These are phyloP conservation scores for Fusarium staphyleae DNA, from an alignment of 2,329 filamentous ascomycete species.

Conservation along the genomic window DNA sequence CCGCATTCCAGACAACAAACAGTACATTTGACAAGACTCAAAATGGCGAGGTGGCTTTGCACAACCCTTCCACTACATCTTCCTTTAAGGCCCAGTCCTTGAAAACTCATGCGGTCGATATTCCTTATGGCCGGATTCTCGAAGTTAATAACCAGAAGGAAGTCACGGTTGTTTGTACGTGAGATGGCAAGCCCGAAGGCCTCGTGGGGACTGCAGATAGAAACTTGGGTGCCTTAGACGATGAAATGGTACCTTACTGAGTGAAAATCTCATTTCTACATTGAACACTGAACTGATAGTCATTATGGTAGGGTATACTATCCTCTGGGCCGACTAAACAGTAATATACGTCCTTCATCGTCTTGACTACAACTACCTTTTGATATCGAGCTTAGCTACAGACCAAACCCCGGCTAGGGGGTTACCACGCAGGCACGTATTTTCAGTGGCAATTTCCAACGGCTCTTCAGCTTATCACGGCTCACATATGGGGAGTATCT, in stretches of 20 bases:
- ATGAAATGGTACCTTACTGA: conserved; percentile 48
- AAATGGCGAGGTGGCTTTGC: conserved; percentile 51
- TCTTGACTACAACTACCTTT: too few relatives aligned
- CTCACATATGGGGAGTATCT: too few relatives aligned
- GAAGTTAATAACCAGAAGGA: conserved; percentile 43
- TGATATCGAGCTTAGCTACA: too few relatives aligned
- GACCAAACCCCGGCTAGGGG: too few relatives aligned
- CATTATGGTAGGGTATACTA: conserved; percentile 45
- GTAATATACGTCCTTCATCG: too few relatives aligned
- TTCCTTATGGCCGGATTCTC: conserved; percentile 51
- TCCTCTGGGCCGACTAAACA: too few relatives aligned
- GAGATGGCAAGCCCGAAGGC: conserved; percentile 53
- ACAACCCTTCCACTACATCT: conserved; percentile 47
- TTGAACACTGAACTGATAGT: background rate
- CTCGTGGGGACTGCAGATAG: conserved; percentile 46
- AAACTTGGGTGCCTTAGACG: conserved; percentile 49
- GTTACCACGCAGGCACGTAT: too few relatives aligned
- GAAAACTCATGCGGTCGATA: conserved; percentile 49
- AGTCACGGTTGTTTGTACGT: conserved; percentile 43
- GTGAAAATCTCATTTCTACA: too few relatives aligned
- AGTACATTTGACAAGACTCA: conserved; percentile 44
- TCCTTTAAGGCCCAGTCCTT: conserved; percentile 50
- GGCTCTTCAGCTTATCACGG: too few relatives aligned
- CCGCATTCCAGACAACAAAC: conserved; percentile 46
- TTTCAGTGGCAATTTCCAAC: too few relatives aligned